Conservation (phyloP, 345 rosid species). For the Pistacia vera region DNA sequence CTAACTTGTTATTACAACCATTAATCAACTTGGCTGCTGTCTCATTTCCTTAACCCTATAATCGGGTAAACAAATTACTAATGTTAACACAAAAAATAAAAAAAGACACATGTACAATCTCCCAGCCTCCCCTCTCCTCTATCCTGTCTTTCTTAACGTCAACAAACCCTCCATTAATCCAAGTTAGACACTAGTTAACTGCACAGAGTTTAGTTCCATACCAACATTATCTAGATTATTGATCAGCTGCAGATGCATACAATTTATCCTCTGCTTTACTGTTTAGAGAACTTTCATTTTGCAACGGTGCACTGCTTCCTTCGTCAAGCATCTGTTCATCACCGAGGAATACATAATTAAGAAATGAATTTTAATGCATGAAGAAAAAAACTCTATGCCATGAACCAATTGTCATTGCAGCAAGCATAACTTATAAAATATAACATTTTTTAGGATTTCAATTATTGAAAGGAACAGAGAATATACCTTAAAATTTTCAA, state of each 20-base stretch:
- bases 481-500: slow-evolving; percentile 38
- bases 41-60: neutral
- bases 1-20: neutral
- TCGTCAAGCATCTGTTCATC: slow-evolving; percentile 29
- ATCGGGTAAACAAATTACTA: neutral
- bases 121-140: neutral
- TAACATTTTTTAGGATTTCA: neutral
- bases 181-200: slow-evolving; percentile 17
- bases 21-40: slow-evolving; percentile 6
- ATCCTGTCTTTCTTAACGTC: neutral
- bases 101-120: slow-evolving; percentile 16
- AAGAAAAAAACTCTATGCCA: neutral
- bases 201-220: neutral
- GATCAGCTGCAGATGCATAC: slow-evolving; percentile 3
- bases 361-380: neutral
- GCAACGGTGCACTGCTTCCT: slow-evolving; percentile 12
- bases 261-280: neutral
- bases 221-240: neutral
- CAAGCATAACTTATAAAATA: neutral
- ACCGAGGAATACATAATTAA: neutral
- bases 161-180: neutral
- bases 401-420: neutral
- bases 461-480: neutral
- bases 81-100: neutral
- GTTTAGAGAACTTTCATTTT: slow-evolving; percentile 7